phyloP scores from a whole-genome alignment of 2,329 filamentous ascomycete species.

The Aureobasidium sp. region DNA sequence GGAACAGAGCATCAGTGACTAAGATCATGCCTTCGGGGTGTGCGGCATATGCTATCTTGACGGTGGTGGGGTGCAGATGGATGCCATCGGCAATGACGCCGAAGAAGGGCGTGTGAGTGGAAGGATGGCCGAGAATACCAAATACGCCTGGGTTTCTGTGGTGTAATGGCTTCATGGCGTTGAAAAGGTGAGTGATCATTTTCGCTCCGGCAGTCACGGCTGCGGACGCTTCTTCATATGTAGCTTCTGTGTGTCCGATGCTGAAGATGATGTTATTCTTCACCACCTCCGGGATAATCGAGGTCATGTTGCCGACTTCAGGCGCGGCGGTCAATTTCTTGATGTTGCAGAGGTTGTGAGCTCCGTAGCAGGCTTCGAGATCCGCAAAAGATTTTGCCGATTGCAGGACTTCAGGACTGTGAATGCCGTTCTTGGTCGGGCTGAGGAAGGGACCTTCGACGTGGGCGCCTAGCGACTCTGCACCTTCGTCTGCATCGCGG shows the following conservation, averaged over 20 bases:
- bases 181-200: constrained; percentile 93
- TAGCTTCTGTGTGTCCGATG: constrained; percentile 81
- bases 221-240: constrained; percentile 69
- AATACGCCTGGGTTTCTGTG: constrained; percentile 90
- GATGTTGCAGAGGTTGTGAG: constrained; percentile 58
- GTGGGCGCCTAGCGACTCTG: constrained; percentile 83
- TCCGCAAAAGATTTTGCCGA: constrained; percentile 57
- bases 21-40: constrained; percentile 80
- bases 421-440: constrained; percentile 77
- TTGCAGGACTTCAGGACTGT: constrained; percentile 66
- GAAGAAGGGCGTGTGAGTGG: constrained; percentile 58
- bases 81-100: constrained; percentile 88
- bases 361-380: constrained; percentile 65
- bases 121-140: constrained; percentile 60
- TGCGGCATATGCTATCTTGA: constrained; percentile 83
- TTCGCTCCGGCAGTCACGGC: constrained; percentile 69
- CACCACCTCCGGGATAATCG: constrained; percentile 60
- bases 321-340: constrained; percentile 83
- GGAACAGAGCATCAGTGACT: constrained; percentile 87
- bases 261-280: constrained; percentile 65
- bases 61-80: constrained; percentile 78
- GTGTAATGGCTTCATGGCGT: constrained; percentile 84
- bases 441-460: constrained; percentile 86
- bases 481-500: constrained; percentile 59
- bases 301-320: constrained; percentile 65